Base-by-base conservation (phyloP, 2,329 filamentous ascomycete species). In the Endoconidiophora polonica region DNA sequence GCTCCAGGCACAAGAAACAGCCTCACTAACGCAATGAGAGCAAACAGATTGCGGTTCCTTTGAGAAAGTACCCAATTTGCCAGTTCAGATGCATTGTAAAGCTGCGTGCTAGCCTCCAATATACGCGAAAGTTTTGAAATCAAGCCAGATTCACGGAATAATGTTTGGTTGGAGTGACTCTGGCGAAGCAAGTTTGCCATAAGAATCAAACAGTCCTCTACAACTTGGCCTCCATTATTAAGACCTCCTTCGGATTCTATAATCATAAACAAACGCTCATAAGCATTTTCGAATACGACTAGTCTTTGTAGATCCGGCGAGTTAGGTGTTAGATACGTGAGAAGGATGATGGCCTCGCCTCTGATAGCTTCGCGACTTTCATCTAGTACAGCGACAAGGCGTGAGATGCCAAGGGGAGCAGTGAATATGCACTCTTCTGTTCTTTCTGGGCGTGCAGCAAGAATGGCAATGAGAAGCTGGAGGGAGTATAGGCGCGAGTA, bases 341-440 rank as follows among this genome's bases (percentile, higher is more conserved):
- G 74, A 12, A 98, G 73, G n/a, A 82, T 73, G 24, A 98, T 73
- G 3, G 80, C 86, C 66, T 93, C 86, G 65, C 93, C 93, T 55
- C 90, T 79, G 44, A 96, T 74, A 14, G 86, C 86, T 57, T 98
- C 91, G 57, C 87, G 76, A 44, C 72, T 74, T 60, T 98, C 91
- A 58, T 94, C 86, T 40, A 98, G 72, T 4, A 83, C 77, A 50
- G 79, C 79, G 37, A 94, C 90, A 12, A 98, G 72, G 50, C 87
- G 79, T 29, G 87, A 84, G 46, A 94, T 87, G 23, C 90, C 91
- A 24, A 94, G 68, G 1, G 87, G 88, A 2, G 91, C 88, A 3
- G 81, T 85, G 53, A 94, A 81, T 43, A 98, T 81, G 63, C 87
- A 94, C 69, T 96, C 88, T 64, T 96, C 90, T 1, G 91, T 91